phyloP scores from a whole-genome alignment of 805 yeast species.

The Candida suzukii region DNA sequence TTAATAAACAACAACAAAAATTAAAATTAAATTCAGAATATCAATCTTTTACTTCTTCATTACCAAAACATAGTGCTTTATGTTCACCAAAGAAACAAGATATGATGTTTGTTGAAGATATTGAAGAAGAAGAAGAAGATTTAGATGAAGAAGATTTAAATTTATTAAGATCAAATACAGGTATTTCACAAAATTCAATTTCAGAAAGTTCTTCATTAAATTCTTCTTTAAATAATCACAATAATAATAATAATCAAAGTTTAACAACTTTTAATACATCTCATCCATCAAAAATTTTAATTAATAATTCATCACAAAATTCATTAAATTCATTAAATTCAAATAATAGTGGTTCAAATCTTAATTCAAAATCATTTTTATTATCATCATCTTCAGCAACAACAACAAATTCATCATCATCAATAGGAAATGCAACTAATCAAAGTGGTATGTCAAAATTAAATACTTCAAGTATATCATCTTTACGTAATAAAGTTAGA shows the following conservation, averaged over 20 bases:
- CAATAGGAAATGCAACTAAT: too few species aligned
- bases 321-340: slow-evolving; percentile 9
- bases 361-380: too few species aligned
- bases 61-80: slow-evolving; percentile 22
- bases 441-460: slow-evolving; percentile 1
- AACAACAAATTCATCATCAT: too few species aligned
- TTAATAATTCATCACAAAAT: not conserved
- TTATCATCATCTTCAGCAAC: too few species aligned
- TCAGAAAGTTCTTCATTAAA: slow-evolving; percentile 1
- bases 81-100: slow-evolving; percentile 25
- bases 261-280: not conserved
- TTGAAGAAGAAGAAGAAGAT: slow-evolving; percentile 20
- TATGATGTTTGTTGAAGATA: slow-evolving; percentile 23
- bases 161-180: not conserved
- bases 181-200: not conserved
- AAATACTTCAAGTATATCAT: slow-evolving; percentile 1
- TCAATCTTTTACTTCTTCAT: not conserved
- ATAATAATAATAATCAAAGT: too few species aligned
- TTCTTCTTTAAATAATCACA: slow-evolving; percentile 1
- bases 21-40: not conserved
- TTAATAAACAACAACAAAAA: slow-evolving; percentile 8
- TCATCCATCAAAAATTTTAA: not conserved
- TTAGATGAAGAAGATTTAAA: not conserved
- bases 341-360: not conserved
- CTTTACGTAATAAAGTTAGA: slow-evolving; percentile 1